Evolutionary conservation across 164 flowering plant species (phyloP).

Genomic region (Nymphaea colorata): DNA sequence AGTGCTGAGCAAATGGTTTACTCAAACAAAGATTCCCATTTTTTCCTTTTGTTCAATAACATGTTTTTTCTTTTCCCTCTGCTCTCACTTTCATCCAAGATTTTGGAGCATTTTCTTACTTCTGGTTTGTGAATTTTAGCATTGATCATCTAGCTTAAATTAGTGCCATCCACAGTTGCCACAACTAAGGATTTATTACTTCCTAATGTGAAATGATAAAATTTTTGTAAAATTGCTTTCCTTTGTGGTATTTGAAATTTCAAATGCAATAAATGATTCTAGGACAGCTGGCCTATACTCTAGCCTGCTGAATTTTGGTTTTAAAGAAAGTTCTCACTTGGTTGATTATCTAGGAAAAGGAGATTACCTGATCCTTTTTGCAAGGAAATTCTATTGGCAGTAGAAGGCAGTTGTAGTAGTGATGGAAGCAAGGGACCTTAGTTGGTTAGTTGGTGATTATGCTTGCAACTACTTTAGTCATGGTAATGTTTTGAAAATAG

Average conservation of each 20-base stretch:
- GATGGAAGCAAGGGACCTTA: slow-evolving; percentile 98
- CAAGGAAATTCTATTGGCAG: slow-evolving; percentile 46
- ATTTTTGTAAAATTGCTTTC: slow-evolving; percentile 55
- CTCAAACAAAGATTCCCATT: no score
- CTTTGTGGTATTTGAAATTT: slow-evolving; percentile 54
- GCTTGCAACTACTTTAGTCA: slow-evolving; percentile 14
- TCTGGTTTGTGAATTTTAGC: slow-evolving; percentile 25
- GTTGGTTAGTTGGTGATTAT: slow-evolving; percentile 99
- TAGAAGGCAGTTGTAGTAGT: slow-evolving; percentile 70
- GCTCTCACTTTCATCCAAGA: no score
- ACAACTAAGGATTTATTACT: slow-evolving; percentile 45
- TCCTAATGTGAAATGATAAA: slow-evolving; percentile 32
- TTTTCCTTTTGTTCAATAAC: no score
- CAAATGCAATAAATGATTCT: slow-evolving; percentile 51
- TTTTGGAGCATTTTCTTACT: no score
- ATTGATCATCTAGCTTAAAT: slow-evolving; percentile 78
- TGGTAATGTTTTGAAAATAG: no score
- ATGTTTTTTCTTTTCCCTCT: no score
- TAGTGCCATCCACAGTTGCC: slow-evolving; percentile 45
- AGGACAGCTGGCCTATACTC: slow-evolving; percentile 25
- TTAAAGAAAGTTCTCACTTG: slow-evolving; percentile 12
- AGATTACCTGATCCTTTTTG: slow-evolving; percentile 18
- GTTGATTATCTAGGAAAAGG: slow-evolving; percentile 20
- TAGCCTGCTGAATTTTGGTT: slow-evolving; percentile 15
- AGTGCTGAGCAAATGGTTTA: no score